Evolutionary conservation across 345 rosid genomes (phyloP).

Genomic region (Eucalyptus pauciflora): DNA sequence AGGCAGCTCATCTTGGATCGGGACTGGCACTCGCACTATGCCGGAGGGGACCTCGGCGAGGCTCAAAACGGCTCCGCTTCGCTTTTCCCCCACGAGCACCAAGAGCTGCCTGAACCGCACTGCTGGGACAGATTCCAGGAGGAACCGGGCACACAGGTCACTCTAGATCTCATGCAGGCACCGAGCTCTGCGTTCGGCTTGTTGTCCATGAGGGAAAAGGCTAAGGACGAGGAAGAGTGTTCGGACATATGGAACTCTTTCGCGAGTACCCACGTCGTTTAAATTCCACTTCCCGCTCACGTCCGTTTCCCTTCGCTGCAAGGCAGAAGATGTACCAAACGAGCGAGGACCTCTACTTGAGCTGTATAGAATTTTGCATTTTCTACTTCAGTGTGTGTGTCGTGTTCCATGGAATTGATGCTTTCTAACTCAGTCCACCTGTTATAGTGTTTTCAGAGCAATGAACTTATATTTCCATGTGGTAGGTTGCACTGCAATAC

Average conservation of each 20-base stretch:
- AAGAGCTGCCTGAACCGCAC: neutral
- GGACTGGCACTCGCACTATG: neutral
- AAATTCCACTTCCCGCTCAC: neutral
- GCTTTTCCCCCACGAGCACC: neutral
- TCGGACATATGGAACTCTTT: conserved; percentile 21
- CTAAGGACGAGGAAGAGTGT: conserved; percentile 15
- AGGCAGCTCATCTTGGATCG: conserved; percentile 18
- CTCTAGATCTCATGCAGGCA: conserved; percentile 41
- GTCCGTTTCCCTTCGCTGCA: neutral
- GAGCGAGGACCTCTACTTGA: neutral
- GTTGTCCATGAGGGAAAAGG: conserved; percentile 8
- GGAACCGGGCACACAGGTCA: conserved; percentile 12
- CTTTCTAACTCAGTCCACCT: neutral
- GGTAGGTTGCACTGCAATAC: neutral
- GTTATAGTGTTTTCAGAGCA: neutral
- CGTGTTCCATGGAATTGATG: neutral
- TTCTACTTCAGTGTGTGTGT: neutral
- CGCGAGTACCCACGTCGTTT: neutral
- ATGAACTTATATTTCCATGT: neutral
- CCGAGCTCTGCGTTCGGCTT: conserved; percentile 20
- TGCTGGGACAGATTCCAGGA: conserved; percentile 8
- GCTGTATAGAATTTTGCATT: neutral
- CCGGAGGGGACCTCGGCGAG: neutral
- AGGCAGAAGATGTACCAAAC: neutral
- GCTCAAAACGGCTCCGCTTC: neutral